These are phyloP conservation scores for Hypoxylon sp. DNA, from an alignment of 2,329 filamentous ascomycete genomes.

Conservation along the genomic window DNA sequence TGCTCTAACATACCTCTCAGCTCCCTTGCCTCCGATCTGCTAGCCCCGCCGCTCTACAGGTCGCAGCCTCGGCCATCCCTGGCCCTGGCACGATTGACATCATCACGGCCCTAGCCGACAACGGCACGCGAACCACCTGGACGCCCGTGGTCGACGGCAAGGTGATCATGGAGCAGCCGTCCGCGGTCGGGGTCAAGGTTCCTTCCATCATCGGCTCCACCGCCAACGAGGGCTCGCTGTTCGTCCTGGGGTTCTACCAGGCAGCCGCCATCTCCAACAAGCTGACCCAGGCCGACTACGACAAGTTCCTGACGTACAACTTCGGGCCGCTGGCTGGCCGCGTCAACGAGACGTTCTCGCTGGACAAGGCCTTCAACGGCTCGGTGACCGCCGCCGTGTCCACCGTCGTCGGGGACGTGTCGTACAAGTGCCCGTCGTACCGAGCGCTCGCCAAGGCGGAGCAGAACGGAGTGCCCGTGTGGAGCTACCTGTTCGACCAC, in stretches of 20 bases:
- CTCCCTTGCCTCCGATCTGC: conserved; percentile 32
- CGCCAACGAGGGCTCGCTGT: conserved; percentile 39
- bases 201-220: conserved; percentile 43
- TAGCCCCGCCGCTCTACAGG: conserved; percentile 7
- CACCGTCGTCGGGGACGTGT: conserved; percentile 29
- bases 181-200: conserved; percentile 37
- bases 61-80: conserved; percentile 24
- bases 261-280: not conserved
- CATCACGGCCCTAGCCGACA: conserved; percentile 24
- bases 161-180: conserved; percentile 38
- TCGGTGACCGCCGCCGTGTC: conserved; percentile 30
- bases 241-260: conserved; percentile 36
- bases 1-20: conserved; percentile 8
- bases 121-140: conserved; percentile 31
- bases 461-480: conserved; percentile 31
- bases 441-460: conserved; percentile 27
- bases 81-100: conserved; percentile 11
- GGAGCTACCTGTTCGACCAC: conserved; percentile 39
- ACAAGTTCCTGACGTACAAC: conserved; percentile 38
- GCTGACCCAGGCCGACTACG: conserved; percentile 38
- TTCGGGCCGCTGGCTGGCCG: conserved; percentile 38
- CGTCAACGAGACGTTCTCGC: conserved; percentile 39
- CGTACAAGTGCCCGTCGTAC: conserved; percentile 36
- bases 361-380: conserved; percentile 29
- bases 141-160: conserved; percentile 39